Evolutionary conservation across 1,284 basidiomycete genomes (phyloP), one percentile per base, ranked within the genome.

Genomic region (Jaminaea rosea): DNA sequence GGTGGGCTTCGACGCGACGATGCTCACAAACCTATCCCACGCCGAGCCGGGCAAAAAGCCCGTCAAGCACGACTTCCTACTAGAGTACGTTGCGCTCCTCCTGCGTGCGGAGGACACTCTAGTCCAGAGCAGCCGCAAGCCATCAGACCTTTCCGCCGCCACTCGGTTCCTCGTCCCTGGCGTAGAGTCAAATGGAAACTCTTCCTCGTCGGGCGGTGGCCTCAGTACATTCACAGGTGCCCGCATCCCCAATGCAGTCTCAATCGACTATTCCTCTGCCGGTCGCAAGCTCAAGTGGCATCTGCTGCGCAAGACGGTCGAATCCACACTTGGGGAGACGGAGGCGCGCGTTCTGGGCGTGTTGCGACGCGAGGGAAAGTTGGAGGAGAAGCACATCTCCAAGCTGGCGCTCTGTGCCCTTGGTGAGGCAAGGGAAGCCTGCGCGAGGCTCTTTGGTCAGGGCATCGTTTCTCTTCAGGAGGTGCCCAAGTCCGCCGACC

Each of bases 381-480:
- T 93, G 78, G 88, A 92, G 58, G 93, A 97, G 75, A 92, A 93
- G 72, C 88, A 91, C 88, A 86, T 98, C 37, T 86, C 89, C 21
- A 93, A 94, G 75, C 79, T 87, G 44, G 88, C 89, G 4, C 88
- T 98, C 83, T 85, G 97, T 78, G 82, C 88, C 0, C 81, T 86
- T 31, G 88, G 88, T 69, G 87, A 92, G 63, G 85, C 88, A 46
- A 83, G 93, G 46, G 84, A 85, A 34, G 76, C 90, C 36, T 79
- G 96, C 50, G 81, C 86, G 9, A 81, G 84, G 1, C 80, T 98
- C 49, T 71, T 73, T 52, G 62, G 66, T 37, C 54, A 67, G 6
- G 65, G 64, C 23, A 46, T 73, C 9, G 34, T 73, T 2, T 60
- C 63, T 2, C 47, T 73, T 36, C 72, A 73, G 41, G 72, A 73